These are phyloP conservation scores for Crithidia sp. DNA, from an alignment of 208 protist species.

Conservation along the genomic window DNA sequence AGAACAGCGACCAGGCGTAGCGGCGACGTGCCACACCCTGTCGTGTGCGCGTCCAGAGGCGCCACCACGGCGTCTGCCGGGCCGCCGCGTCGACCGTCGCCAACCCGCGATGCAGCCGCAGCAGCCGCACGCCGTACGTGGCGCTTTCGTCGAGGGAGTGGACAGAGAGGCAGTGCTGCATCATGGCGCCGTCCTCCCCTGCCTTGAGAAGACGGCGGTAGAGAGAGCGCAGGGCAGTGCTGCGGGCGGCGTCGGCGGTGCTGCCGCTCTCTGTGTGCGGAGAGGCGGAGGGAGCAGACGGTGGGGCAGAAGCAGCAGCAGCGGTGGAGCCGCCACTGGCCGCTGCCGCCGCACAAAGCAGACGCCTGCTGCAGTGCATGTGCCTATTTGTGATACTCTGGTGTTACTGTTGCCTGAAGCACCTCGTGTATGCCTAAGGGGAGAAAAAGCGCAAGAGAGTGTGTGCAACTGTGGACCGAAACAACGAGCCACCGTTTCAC, in stretches of 20 bases:
- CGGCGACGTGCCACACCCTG: slow-evolving; percentile 52
- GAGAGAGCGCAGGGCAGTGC: slow-evolving; percentile 47
- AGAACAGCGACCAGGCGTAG: slow-evolving; percentile 67
- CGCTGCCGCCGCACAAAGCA: slow-evolving; percentile 2
- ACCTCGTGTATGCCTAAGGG: background rate
- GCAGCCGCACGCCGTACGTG: slow-evolving; percentile 58
- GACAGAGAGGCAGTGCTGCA: slow-evolving; percentile 68
- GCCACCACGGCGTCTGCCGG: slow-evolving; percentile 37
- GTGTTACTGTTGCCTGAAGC: too few species aligned
- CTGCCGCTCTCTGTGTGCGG: background rate
- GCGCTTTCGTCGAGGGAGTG: slow-evolving; percentile 56
- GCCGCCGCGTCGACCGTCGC: slow-evolving; percentile 52
- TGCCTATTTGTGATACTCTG: background rate
- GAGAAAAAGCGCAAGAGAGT: background rate
- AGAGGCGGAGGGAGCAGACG: background rate
- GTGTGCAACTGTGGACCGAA: background rate
- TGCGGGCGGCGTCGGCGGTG: background rate
- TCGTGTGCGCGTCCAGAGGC: slow-evolving; percentile 33
- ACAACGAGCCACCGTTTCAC: background rate
- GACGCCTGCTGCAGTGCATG: slow-evolving; percentile 8
- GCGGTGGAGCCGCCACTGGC: background rate
- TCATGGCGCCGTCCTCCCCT: slow-evolving; percentile 71
- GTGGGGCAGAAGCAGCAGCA: background rate
- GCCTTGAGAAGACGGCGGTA: slow-evolving; percentile 79
- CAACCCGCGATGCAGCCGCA: slow-evolving; percentile 67